These are phyloP conservation scores for Epicoccum nigrum DNA, from an alignment of 2,329 filamentous ascomycete genomes.

Conservation along the genomic window DNA sequence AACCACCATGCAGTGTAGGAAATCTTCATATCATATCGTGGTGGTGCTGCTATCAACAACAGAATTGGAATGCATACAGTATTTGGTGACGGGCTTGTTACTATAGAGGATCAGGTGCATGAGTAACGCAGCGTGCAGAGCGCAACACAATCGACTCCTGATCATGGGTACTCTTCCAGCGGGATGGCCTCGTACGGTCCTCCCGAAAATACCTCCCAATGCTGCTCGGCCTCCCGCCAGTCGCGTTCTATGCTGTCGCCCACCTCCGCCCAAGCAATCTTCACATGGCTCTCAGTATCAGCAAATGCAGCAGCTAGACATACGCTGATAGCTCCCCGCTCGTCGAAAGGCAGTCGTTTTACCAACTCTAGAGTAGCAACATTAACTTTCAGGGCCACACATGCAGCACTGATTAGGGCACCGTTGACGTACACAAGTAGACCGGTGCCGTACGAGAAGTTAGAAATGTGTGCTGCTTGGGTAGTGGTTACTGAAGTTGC, in stretches of 20 bases:
- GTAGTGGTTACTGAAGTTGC: neutral
- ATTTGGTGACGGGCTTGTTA: neutral
- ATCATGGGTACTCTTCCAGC: neutral
- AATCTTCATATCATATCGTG: no score
- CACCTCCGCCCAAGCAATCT: conserved; percentile 3
- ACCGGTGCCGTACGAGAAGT: conserved; percentile 4
- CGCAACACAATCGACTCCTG: neutral
- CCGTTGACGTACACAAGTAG: conserved; percentile 6
- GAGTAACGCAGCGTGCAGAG: neutral
- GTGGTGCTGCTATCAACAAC: no score
- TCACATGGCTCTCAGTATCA: neutral
- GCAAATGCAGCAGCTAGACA: conserved; percentile 4
- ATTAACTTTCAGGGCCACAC: conserved; percentile 5
- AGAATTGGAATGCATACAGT: no score
- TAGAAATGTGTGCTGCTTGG: neutral
- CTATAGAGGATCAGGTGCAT: neutral
- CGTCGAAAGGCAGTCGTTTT: neutral
- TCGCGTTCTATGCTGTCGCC: conserved; percentile 3
- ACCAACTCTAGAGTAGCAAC: conserved; percentile 11
- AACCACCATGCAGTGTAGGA: no score
- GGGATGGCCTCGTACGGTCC: neutral
- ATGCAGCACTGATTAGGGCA: neutral
- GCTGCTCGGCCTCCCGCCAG: conserved; percentile 3
- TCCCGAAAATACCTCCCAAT: conserved; percentile 2
- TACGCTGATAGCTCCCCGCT: neutral